Evolutionary conservation across 441 rosid genomes (phyloP), one percentile per base, ranked within the genome.

Genomic region (Mallotus repandus): DNA sequence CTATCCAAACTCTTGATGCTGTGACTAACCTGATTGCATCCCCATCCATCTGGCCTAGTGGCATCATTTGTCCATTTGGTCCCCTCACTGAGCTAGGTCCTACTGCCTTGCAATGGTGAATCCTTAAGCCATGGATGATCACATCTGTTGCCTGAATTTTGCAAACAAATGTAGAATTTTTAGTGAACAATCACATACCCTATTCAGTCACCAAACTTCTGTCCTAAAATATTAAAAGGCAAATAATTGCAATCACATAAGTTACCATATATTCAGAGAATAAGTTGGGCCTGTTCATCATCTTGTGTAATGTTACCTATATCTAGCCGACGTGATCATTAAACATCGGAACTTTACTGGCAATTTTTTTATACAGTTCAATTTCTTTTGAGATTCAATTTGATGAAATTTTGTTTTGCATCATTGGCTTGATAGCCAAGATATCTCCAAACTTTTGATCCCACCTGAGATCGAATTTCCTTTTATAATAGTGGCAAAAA

Each of bases 1-100:
- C 97, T 19, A 92, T 90, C 98, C 96, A 86, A 10, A 88, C 84
- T 80, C 88, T 85, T 9, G 86, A 85, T 13, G 93, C 86, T 0
- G 81, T 84, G 67, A 89, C 88, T 46, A 90, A 64, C 72, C 97
- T 83, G 53, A 91, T 89, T 5, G 91, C 94, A 29, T 92, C 96
- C 0, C 89, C 97, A 2, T 91, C 97, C 59, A 84, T 84, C 0
- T 78, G 72, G 22, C 89, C 94, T 0, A 90, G 74, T 9, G 71
- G 70, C 38, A 85, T 64, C 16, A 81, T 57, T 61, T 83, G 70
- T 13, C 86, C 75, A 58, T 77, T 83, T 48, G 90, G 90, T 61
- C 91, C 94, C 85, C 84, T 82, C 68, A 94, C 89, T 14, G 76
- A 69, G 82, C 90, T 77, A 3, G 90, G 78, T 13, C 83, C 81